phyloP scores from a whole-genome alignment of 2,329 filamentous ascomycete genomes.

The Metarhizium humberi region DNA sequence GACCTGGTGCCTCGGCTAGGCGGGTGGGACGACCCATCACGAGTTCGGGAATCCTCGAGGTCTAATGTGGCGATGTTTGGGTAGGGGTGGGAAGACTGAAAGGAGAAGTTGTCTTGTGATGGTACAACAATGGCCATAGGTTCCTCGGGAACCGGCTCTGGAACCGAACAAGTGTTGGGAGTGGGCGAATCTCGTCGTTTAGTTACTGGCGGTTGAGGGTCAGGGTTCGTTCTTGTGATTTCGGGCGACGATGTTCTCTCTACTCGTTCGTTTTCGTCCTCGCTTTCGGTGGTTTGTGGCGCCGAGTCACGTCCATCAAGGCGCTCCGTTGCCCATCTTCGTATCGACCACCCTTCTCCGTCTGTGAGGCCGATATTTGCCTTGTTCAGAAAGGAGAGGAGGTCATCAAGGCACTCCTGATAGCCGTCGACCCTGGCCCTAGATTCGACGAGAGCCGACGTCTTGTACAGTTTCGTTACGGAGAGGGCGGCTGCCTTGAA shows the following conservation, averaged over 20 bases:
- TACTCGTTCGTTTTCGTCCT: slow-evolving; percentile 58
- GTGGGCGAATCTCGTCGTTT: slow-evolving; percentile 17
- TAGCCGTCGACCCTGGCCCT: slow-evolving; percentile 75
- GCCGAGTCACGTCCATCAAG: slow-evolving; percentile 52
- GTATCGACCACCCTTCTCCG: slow-evolving; percentile 60
- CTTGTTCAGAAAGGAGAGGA: slow-evolving; percentile 76
- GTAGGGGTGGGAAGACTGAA: slow-evolving; percentile 55
- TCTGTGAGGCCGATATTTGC: slow-evolving; percentile 70
- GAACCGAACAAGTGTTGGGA: slow-evolving; percentile 13
- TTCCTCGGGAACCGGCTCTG: slow-evolving; percentile 18
- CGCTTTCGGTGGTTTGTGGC: slow-evolving; percentile 50
- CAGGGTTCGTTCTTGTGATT: slow-evolving; percentile 37
- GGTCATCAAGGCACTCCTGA: slow-evolving; percentile 85
- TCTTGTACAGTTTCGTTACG: slow-evolving; percentile 94
- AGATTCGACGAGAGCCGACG: slow-evolving; percentile 67
- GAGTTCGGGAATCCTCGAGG: slow-evolving; percentile 41
- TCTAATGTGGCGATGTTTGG: slow-evolving; percentile 53
- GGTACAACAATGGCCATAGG: slow-evolving; percentile 38
- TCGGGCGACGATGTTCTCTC: slow-evolving; percentile 52
- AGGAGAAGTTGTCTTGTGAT: slow-evolving; percentile 56
- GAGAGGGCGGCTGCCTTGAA: slow-evolving; percentile 91
- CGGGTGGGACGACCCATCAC: slow-evolving; percentile 23
- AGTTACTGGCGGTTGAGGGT: slow-evolving; percentile 23
- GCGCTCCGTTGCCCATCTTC: slow-evolving; percentile 59
- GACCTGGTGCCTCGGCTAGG: slow-evolving; percentile 18